These are phyloP conservation scores for Sequoia sempervirens DNA, from an alignment of 75 land plant species.

Conservation along the genomic window DNA sequence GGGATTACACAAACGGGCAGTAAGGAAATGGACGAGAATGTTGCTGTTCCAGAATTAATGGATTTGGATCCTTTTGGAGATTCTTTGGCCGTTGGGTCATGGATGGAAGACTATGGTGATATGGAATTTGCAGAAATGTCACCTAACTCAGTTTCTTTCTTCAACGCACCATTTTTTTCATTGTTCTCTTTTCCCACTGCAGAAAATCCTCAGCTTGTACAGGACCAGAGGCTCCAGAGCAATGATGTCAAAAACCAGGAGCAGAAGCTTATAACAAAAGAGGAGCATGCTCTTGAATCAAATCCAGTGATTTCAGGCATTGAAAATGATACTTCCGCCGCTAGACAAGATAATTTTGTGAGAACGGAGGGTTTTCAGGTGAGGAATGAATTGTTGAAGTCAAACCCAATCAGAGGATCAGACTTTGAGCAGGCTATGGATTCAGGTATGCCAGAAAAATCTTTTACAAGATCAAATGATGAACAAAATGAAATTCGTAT, in stretches of 20 bases:
- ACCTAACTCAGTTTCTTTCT: background rate
- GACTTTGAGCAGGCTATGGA: background rate
- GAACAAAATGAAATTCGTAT: background rate
- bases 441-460: background rate
- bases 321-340: conserved; percentile 1
- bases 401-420: conserved; percentile 1
- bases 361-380: background rate
- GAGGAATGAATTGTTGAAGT: background rate
- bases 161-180: background rate
- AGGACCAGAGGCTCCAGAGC: background rate
- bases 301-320: background rate
- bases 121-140: conserved; percentile 9
- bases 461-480: background rate
- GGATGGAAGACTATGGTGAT: background rate
- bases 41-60: background rate
- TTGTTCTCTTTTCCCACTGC: background rate
- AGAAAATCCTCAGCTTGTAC: background rate
- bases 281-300: background rate
- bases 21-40: background rate
- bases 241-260: background rate
- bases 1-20: background rate
- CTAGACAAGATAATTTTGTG: background rate
- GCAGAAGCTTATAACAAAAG: background rate
- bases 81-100: background rate
- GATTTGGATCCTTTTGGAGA: conserved; percentile 5